Base-by-base conservation (phyloP, 192 early-diverging fungal species). In the Coemansia sp. region DNA sequence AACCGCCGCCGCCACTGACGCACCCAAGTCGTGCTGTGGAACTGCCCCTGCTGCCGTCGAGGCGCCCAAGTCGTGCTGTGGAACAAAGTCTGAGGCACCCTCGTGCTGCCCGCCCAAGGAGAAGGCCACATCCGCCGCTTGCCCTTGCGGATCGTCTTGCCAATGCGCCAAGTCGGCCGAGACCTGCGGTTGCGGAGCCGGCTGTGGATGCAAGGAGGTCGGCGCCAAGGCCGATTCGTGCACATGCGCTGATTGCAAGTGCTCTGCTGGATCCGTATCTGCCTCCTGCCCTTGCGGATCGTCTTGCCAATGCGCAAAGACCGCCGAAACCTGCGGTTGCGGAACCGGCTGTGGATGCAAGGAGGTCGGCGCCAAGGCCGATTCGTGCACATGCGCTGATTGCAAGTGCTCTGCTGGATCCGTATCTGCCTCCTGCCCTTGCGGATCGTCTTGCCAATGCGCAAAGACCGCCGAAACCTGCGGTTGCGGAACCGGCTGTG, bases 201-300 rank as follows among this genome's bases (percentile, higher is more conserved):
- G 60, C 29, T 69, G 46, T 6, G 32, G 51, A 4, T 71, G 65
- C 70, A 72, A 69, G 65, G 59, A 65, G 40, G 47, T 42, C 1
- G 60, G 45, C 17, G 45, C 58, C 20, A 37, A 43, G n/a, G 45
- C 57, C 19, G 70, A 38, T 6, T 35, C 31, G 14, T 79, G 71
- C 71, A 65, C 43, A 29, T 71, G 77, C 62, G 10, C 35, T 36
- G 40, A 64, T 11, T 67, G 71, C 60, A 59, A 67, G 27, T 79
- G 77, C 46, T 25, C 31, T 1, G 14, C 29, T n/a, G 51, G 4
- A 54, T 6, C 56, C 53, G 35, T 15, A 1, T 56, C 42, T 47
- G 59, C 42, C 4, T 39, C 47, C 17, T 68, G 67, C 59, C 37
- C 58, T 1, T 68, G 67, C 59, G 71, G 62, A 36, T 58, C 58